Evolutionary conservation across 139 green algal species (phyloP), one percentile per base, ranked within the genome.

Genomic region (Volvox reticuliferus): DNA sequence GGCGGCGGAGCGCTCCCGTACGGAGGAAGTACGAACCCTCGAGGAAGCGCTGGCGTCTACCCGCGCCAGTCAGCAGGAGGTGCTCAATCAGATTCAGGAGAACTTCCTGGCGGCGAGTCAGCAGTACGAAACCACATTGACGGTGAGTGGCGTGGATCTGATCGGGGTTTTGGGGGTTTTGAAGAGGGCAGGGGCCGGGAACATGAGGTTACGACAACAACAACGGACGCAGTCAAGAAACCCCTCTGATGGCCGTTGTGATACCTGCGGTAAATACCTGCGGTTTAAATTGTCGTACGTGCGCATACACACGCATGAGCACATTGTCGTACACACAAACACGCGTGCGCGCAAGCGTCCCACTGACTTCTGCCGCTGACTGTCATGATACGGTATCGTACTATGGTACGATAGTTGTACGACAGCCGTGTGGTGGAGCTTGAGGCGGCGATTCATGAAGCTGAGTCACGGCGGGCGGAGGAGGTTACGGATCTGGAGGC

Each of bases 61-160:
- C 0, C 75, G 87, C 22, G 2, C 12, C 14, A 24, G 35, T 24
- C 87, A 91, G 87, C 76, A 86, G 61, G 76, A 91, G 61, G 33
- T 91, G 61, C 87, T 91, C 35, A 44, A 30, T 19, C 76, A 86
- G 76, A 91, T 91, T 55, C 87, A 91, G 87, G 87, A 91, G 55
- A 91, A 91, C 76, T 91, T 91, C 76, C 5, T 86, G 61, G 87
- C 87, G 76, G 76, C 87, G 26, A 37, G 17, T 5, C 76, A 86
- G 87, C 87, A 91, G 87, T 91, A 91, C 62, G 87, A 91, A n/a
- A 86, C 87, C 33, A 91, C 87, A 20, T 75, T 91, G 2, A 78
- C 61, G 87, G 87, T 91, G 30, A 0, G 87, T 62, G 65, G 65
- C 2, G 65, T 28, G 65, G 65, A 24, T 28, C 21, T 24, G 6